Evolutionary conservation across 2,329 filamentous ascomycete genomes (phyloP).

Genomic region (Colletotrichum nymphaeae): DNA sequence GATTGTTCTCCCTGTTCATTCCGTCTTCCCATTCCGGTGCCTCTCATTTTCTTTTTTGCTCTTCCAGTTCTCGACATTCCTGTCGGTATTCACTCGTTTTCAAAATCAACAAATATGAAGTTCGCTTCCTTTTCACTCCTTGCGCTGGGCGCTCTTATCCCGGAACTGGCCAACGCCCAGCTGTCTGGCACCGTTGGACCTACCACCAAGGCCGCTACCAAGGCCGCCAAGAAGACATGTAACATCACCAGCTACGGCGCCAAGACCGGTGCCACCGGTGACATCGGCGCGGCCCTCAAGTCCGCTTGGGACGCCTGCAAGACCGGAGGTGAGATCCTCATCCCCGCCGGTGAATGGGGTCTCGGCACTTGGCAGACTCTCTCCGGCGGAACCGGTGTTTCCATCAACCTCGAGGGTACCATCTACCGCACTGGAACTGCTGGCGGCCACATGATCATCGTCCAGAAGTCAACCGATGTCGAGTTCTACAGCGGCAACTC

Average conservation of each 20-base stretch:
- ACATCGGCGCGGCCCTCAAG: slow-evolving; percentile 46
- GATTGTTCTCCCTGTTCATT: background rate
- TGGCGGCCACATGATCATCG: slow-evolving; percentile 34
- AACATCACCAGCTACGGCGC: slow-evolving; percentile 62
- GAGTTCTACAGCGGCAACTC: slow-evolving; percentile 56
- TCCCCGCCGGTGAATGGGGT: slow-evolving; percentile 59
- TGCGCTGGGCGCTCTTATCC: slow-evolving; percentile 31
- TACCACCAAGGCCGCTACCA: slow-evolving; percentile 41
- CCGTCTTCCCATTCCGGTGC: too few relatives aligned
- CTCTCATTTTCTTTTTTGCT: background rate
- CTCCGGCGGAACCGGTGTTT: slow-evolving; percentile 55
- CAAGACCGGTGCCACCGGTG: slow-evolving; percentile 57
- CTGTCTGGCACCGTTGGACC: slow-evolving; percentile 42
- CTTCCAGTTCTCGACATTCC: background rate
- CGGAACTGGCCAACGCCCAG: slow-evolving; percentile 37
- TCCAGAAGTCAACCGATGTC: slow-evolving; percentile 49
- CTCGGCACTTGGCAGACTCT: slow-evolving; percentile 59
- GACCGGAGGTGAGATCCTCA: slow-evolving; percentile 59
- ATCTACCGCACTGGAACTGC: slow-evolving; percentile 41
- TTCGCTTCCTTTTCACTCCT: slow-evolving; percentile 26
- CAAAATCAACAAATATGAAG: slow-evolving; percentile 14
- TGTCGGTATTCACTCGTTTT: slow-evolving; percentile 19
- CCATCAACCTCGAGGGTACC: slow-evolving; percentile 58
- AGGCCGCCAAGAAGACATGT: slow-evolving; percentile 50
- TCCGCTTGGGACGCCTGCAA: slow-evolving; percentile 52